These are phyloP conservation scores for Flaveria brownii DNA, from an alignment of 129 eudicot species.

Conservation along the genomic window DNA sequence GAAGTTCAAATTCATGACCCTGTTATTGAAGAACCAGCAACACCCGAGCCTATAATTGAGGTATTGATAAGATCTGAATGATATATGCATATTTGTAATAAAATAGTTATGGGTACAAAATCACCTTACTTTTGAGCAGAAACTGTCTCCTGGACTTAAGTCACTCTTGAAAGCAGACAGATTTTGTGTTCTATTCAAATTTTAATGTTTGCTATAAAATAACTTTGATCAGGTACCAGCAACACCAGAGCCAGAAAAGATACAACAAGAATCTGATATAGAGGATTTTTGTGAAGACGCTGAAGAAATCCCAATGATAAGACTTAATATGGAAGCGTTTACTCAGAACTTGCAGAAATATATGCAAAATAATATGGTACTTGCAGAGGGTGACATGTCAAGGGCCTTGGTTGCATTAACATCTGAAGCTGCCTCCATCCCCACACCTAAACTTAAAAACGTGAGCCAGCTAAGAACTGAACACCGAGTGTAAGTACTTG, in stretches of 20 bases:
- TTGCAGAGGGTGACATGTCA: constrained; percentile 72
- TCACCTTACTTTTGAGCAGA: not conserved
- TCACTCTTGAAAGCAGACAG: not conserved
- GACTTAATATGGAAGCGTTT: constrained; percentile 78
- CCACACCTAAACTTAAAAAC: constrained; percentile 83
- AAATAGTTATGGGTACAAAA: not conserved
- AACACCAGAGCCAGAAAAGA: constrained; percentile 71
- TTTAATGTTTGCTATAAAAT: not conserved
- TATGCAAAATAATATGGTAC: constrained; percentile 59
- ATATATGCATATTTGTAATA: too few relatives aligned
- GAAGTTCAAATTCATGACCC: constrained; percentile 48
- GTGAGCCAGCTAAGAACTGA: constrained; percentile 94
- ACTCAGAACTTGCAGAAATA: constrained; percentile 63
- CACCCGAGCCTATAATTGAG: constrained; percentile 72
- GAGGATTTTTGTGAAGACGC: constrained; percentile 72
- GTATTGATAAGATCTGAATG: constrained; percentile 16
- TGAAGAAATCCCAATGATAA: constrained; percentile 82
- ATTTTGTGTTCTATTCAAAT: not conserved
- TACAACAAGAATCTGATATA: constrained; percentile 55
- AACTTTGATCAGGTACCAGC: constrained; percentile 42
- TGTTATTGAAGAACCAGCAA: constrained; percentile 58
- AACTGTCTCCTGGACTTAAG: not conserved
- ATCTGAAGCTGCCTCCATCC: constrained; percentile 89
- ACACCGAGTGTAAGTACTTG: constrained; percentile 88
- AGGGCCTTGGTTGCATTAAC: constrained; percentile 88